Evolutionary conservation across 169 alveolate genomes (phyloP).

Genomic region (Plasmodium gallinaceum): DNA sequence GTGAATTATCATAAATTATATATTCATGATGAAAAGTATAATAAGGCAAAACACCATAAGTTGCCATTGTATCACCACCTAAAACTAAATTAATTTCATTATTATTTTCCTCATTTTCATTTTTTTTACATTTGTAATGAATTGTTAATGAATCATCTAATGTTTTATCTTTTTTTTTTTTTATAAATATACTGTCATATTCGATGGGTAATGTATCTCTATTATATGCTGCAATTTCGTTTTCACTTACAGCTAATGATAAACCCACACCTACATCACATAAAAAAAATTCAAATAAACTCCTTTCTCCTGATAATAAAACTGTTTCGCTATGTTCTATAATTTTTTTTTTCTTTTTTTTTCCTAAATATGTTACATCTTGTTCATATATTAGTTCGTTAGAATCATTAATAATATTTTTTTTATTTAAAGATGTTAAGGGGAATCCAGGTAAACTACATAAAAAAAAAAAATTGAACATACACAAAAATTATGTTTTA

Average conservation of each 20-base stretch:
- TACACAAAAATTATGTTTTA: not conserved
- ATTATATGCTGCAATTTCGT: constrained; percentile 74
- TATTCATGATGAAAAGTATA: constrained; percentile 90
- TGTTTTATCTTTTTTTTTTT: constrained; percentile 82
- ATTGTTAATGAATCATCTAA: constrained; percentile 85
- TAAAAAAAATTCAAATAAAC: constrained; percentile 89
- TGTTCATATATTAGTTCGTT: constrained; percentile 69
- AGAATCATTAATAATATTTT: constrained; percentile 11
- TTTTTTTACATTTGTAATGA: constrained; percentile 83
- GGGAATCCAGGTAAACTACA: constrained; percentile 70
- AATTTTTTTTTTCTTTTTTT: constrained; percentile 51
- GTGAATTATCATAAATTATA: constrained; percentile 91
- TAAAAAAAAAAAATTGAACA: not conserved
- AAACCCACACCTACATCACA: constrained; percentile 92
- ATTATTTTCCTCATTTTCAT: constrained; percentile 34
- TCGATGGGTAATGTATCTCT: constrained; percentile 84
- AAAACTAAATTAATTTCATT: constrained; percentile 51
- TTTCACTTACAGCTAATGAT: constrained; percentile 79
- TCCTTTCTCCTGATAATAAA: constrained; percentile 85
- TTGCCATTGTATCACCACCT: constrained; percentile 75
- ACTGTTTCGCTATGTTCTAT: constrained; percentile 77
- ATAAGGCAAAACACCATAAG: constrained; percentile 92
- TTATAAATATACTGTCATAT: constrained; percentile 88
- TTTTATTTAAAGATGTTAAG: constrained; percentile 59
- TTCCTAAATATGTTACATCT: constrained; percentile 53